Conservation (phyloP, 331 rosid species). For the Rhamnella rubrinervis region DNA sequence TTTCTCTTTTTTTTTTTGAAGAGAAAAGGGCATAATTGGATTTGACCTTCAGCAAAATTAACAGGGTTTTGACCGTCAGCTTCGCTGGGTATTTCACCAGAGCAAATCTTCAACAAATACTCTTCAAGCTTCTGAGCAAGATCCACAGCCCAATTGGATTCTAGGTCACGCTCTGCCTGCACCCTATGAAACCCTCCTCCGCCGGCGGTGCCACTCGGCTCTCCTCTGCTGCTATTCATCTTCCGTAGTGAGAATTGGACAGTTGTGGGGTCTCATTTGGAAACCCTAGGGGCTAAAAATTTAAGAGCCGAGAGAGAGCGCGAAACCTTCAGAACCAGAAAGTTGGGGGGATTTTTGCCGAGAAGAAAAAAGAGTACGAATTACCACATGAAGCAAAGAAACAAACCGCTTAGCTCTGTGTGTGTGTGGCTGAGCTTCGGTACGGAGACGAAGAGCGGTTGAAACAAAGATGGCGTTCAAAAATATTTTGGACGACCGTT, state of each 20-base stretch:
- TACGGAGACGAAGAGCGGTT: background rate
- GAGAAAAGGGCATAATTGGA: background rate
- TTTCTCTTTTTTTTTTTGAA: background rate
- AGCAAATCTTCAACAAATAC: constrained; percentile 73
- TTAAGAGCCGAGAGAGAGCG: too few species aligned
- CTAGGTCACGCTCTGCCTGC: constrained; percentile 88
- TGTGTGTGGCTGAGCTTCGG: constrained; percentile 12
- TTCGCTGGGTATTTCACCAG: constrained; percentile 68
- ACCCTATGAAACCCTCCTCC: constrained; percentile 54
- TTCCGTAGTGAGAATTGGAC: constrained; percentile 10
- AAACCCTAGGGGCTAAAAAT: too few species aligned
- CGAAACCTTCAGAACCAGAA: too few species aligned
- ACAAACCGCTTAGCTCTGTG: too few species aligned
- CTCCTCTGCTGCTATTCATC: constrained; percentile 53
- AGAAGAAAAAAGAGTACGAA: too few species aligned
- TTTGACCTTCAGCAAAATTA: constrained; percentile 88
- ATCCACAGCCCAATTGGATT: constrained; percentile 93
- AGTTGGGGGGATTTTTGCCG: too few species aligned
- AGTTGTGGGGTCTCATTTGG: constrained; percentile 19
- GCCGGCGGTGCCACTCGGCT: constrained; percentile 26
- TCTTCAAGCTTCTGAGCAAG: constrained; percentile 83
- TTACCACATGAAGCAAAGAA: too few species aligned
- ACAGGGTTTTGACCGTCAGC: constrained; percentile 51
- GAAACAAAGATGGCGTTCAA: constrained; percentile 20
- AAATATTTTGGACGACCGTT: constrained; percentile 20